A percentile compares a stretch with the other conserved stretches of the same genome.
These are phyloP conservation scores for Pleurotus pulmonarius DNA, from an alignment of 768 basidiomycete genomes.

Conservation along the genomic window DNA sequence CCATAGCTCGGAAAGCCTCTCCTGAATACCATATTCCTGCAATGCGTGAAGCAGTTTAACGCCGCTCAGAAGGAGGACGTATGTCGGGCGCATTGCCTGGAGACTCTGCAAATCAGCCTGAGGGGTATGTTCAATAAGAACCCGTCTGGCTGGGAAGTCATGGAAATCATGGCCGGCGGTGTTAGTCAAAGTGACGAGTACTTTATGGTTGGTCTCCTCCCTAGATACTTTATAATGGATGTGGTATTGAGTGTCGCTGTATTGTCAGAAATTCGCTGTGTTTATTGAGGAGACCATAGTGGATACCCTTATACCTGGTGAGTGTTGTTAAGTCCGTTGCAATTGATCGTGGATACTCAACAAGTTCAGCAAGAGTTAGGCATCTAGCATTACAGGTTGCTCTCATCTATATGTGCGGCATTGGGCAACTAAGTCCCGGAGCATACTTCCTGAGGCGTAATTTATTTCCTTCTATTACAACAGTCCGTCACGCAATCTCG, in stretches of 20 bases:
- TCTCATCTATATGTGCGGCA: slow-evolving; percentile 53
- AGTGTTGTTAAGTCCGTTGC: slow-evolving; percentile 7
- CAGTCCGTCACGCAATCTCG: slow-evolving; percentile 26
- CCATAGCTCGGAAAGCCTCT: slow-evolving; percentile 34
- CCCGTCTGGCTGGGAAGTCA: slow-evolving; percentile 66
- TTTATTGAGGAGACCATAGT: slow-evolving; percentile 43
- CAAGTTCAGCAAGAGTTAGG: slow-evolving; percentile 37
- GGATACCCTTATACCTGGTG: slow-evolving; percentile 43
- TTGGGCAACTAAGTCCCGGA: slow-evolving; percentile 63
- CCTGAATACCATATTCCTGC: slow-evolving; percentile 44
- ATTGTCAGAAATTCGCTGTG: slow-evolving; percentile 42
- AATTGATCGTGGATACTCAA: background rate
- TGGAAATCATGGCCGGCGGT: slow-evolving; percentile 64
- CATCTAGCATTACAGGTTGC: slow-evolving; percentile 57
- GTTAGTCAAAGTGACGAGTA: slow-evolving; percentile 53
- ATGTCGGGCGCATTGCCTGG: slow-evolving; percentile 41
- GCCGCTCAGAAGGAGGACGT: slow-evolving; percentile 29
- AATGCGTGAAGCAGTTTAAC: slow-evolving; percentile 39
- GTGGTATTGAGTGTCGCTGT: too few species aligned
- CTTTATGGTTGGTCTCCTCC: slow-evolving; percentile 40
- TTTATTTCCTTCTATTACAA: slow-evolving; percentile 51
- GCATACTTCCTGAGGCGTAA: slow-evolving; percentile 67
- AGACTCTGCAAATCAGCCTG: slow-evolving; percentile 45
- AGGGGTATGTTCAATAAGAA: slow-evolving; percentile 53
- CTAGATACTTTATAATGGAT: too few species aligned